Percentiles rank a stretch among this genome's conserved stretches.
Conservation (phyloP, 2,329 filamentous ascomycete genomes). For the Apiospora kogelbergensis region DNA sequence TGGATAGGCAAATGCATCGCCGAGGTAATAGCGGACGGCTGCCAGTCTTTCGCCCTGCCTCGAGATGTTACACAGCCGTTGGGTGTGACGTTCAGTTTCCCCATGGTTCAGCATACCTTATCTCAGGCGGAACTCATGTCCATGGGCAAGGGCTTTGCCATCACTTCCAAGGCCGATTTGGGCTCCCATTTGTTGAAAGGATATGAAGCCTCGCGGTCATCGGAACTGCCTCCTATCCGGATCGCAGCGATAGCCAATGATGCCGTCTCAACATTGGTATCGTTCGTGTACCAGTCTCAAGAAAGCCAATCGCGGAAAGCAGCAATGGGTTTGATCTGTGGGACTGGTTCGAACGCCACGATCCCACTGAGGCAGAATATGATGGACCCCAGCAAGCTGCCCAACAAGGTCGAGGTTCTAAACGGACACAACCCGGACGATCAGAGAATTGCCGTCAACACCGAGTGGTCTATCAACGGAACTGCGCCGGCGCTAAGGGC, state of each 20-base stretch:
- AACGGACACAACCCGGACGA: slow-evolving; percentile 47
- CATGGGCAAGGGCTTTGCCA: slow-evolving; percentile 71
- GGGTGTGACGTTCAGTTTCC: slow-evolving; percentile 71
- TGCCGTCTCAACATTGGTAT: slow-evolving; percentile 75
- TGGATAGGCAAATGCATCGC: slow-evolving; percentile 82
- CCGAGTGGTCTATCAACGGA: slow-evolving; percentile 81
- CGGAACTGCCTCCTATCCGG: slow-evolving; percentile 60
- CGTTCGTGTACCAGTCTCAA: slow-evolving; percentile 71
- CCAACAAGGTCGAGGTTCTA: slow-evolving; percentile 46
- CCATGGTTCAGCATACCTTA: slow-evolving; percentile 64
- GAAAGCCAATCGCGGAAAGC: slow-evolving; percentile 62
- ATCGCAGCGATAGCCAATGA: slow-evolving; percentile 81
- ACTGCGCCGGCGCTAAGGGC: slow-evolving; percentile 66
- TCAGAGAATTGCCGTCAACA: slow-evolving; percentile 74
- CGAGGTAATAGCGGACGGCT: slow-evolving; percentile 64
- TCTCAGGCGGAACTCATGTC: slow-evolving; percentile 63
- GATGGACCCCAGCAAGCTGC: slow-evolving; percentile 64
- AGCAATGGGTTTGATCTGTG: slow-evolving; percentile 78
- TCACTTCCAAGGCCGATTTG: slow-evolving; percentile 60
- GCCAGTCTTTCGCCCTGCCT: slow-evolving; percentile 41
- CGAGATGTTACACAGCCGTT: slow-evolving; percentile 53
- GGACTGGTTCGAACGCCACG: slow-evolving; percentile 80
- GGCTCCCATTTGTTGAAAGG: slow-evolving; percentile 58
- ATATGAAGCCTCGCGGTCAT: slow-evolving; percentile 50
- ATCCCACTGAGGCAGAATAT: slow-evolving; percentile 66